phyloP scores from a whole-genome alignment of 2,329 filamentous ascomycete genomes.

The Ceratocystis destructans region DNA sequence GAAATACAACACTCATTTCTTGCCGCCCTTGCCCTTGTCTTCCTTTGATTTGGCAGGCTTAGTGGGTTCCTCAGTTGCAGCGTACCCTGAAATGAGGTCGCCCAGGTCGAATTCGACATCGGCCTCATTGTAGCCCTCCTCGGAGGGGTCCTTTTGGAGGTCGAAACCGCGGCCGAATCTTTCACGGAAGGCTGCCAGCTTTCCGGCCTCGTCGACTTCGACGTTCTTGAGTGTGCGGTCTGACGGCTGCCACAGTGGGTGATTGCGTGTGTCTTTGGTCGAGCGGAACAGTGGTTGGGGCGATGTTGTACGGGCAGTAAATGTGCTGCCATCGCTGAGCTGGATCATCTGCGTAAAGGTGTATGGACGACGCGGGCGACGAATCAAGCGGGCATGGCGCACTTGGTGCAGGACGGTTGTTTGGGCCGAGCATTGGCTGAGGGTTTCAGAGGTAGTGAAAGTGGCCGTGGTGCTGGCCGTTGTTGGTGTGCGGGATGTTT shows the following conservation, averaged over 20 bases:
- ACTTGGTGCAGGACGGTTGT: constrained; percentile 35
- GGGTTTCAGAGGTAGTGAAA: constrained; percentile 17
- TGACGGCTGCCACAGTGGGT: constrained; percentile 78
- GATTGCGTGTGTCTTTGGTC: constrained; percentile 77
- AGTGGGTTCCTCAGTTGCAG: constrained; percentile 21
- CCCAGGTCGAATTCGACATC: constrained; percentile 27
- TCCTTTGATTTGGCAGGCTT: constrained; percentile 25
- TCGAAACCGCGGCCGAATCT: constrained; percentile 81
- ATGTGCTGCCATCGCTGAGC: constrained; percentile 80
- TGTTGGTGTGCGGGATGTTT: constrained; percentile 25
- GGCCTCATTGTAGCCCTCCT: constrained; percentile 24
- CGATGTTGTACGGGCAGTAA: constrained; percentile 62
- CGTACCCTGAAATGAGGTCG: constrained; percentile 42
- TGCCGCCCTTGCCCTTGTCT: constrained; percentile 30
- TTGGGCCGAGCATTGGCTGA: constrained; percentile 22
- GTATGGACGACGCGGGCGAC: constrained; percentile 82
- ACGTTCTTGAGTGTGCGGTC: constrained; percentile 70
- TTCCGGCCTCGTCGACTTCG: constrained; percentile 89
- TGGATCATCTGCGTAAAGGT: constrained; percentile 94
- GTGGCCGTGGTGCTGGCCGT: constrained; percentile 22
- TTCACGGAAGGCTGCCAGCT: constrained; percentile 70
- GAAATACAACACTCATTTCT: constrained; percentile 27
- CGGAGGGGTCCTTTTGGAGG: constrained; percentile 31
- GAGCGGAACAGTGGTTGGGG: constrained; percentile 47
- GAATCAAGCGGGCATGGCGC: constrained; percentile 72